Evolutionary conservation across 148 eudicot genomes (phyloP).

Genomic region (Persicaria maculosa): DNA sequence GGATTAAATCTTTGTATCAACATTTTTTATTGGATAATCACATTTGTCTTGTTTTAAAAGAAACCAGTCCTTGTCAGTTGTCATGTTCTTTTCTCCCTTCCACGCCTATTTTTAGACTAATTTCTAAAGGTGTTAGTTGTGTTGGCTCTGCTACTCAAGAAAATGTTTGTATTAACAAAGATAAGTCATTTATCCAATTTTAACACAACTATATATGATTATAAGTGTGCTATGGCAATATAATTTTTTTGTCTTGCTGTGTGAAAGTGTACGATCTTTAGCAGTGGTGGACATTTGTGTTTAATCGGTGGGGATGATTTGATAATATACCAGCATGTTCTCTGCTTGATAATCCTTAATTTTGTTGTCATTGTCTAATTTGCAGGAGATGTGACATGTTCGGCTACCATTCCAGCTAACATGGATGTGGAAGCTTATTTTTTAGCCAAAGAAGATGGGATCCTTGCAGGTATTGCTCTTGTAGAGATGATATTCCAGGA

Average conservation of each 20-base stretch:
- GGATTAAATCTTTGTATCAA: background rate
- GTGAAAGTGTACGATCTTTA: background rate
- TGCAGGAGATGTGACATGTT: too few species aligned
- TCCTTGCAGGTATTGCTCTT: conserved; percentile 75
- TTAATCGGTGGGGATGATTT: background rate
- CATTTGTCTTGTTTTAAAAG: background rate
- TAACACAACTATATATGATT: background rate
- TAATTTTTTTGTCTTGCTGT: background rate
- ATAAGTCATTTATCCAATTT: background rate
- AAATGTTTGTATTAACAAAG: background rate
- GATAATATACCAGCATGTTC: background rate
- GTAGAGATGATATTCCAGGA: conserved; percentile 83
- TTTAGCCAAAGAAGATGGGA: conserved; percentile 87
- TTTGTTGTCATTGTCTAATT: too few species aligned
- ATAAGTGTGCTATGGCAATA: background rate
- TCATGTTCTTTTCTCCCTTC: background rate
- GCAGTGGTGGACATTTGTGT: background rate
- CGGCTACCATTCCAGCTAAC: too few species aligned
- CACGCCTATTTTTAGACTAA: background rate
- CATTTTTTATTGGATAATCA: background rate
- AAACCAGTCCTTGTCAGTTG: background rate
- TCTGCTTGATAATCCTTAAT: background rate
- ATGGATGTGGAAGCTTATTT: conserved; percentile 14
- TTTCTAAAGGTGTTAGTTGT: background rate
- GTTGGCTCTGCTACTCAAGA: background rate